A percentile compares a stretch with the other conserved stretches of the same genome.
These are phyloP conservation scores for Nakataea oryzae DNA, from an alignment of 2,329 filamentous ascomycete genomes.

Conservation along the genomic window DNA sequence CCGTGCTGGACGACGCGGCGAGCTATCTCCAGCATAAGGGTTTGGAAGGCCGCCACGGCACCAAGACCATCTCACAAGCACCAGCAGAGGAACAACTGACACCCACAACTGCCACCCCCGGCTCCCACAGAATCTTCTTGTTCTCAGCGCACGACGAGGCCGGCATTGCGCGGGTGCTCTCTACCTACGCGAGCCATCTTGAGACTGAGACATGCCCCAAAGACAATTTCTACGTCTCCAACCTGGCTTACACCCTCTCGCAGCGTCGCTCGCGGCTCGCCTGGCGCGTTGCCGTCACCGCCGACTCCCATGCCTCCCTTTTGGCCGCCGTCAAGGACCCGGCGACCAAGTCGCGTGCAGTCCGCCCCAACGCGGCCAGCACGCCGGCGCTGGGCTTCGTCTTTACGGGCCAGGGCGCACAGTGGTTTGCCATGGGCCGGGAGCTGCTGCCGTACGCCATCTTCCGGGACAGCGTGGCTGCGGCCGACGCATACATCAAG, in stretches of 20 bases:
- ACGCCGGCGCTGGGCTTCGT: conserved; percentile 18
- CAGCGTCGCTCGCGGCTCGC: not conserved
- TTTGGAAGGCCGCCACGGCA: not conserved
- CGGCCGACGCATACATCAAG: not conserved
- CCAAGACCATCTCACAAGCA: not conserved
- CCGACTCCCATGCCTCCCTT: not conserved
- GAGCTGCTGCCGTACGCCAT: conserved; percentile 14
- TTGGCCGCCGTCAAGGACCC: not conserved
- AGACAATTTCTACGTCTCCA: not conserved
- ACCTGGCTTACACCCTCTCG: not conserved
- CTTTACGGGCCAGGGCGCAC: conserved; percentile 28
- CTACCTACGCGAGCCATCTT: conserved; percentile 18
- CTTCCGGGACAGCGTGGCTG: not conserved
- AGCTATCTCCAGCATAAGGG: not conserved
- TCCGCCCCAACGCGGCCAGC: not conserved
- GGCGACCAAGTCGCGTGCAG: conserved; percentile 10
- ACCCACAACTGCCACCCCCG: not conserved
- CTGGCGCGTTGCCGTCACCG: not conserved
- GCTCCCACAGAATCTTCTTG: not conserved
- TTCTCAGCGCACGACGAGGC: not conserved
- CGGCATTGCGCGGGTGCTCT: not conserved
- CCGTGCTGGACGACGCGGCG: conserved; percentile 10
- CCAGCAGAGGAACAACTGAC: not conserved
- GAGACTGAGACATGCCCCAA: not conserved
- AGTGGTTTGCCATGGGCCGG: conserved; percentile 25